phyloP scores from a whole-genome alignment of 139 green algal species.

The Chlamydomonas sp. region DNA sequence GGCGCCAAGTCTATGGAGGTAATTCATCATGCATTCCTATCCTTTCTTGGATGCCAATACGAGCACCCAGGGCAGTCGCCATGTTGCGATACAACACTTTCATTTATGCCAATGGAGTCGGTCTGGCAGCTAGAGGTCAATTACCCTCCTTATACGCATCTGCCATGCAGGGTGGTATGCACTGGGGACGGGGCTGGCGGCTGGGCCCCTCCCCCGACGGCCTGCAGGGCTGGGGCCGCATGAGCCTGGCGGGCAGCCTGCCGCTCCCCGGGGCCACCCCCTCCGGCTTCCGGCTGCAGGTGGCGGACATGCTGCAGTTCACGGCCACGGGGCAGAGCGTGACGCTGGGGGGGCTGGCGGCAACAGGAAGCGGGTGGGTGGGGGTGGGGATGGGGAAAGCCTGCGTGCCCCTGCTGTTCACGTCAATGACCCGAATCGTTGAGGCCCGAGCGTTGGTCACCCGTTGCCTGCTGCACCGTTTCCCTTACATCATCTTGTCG shows the following conservation, averaged over 20 bases:
- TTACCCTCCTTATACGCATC: too few relatives aligned
- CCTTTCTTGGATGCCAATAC: too few relatives aligned
- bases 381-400: not conserved
- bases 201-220: slow-evolving; percentile 74
- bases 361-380: slow-evolving; percentile 50
- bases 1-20: too few relatives aligned
- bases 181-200: slow-evolving; percentile 56
- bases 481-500: not conserved
- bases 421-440: too few relatives aligned
- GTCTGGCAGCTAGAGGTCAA: too few relatives aligned
- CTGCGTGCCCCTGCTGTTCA: not conserved
- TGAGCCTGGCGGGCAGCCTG: slow-evolving; percentile 64
- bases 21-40: too few relatives aligned
- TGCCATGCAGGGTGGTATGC: not conserved
- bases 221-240: slow-evolving; percentile 80
- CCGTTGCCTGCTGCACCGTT: not conserved
- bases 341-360: slow-evolving; percentile 44
- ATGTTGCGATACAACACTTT: too few relatives aligned
- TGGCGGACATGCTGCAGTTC: slow-evolving; percentile 11
- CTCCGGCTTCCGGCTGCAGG: slow-evolving; percentile 1
- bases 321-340: not conserved
- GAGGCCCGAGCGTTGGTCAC: too few relatives aligned
- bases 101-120: too few relatives aligned
- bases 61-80: too few relatives aligned
- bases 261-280: slow-evolving; percentile 52